phyloP scores from a whole-genome alignment of 768 basidiomycete species.

The Termitomyces sp. region DNA sequence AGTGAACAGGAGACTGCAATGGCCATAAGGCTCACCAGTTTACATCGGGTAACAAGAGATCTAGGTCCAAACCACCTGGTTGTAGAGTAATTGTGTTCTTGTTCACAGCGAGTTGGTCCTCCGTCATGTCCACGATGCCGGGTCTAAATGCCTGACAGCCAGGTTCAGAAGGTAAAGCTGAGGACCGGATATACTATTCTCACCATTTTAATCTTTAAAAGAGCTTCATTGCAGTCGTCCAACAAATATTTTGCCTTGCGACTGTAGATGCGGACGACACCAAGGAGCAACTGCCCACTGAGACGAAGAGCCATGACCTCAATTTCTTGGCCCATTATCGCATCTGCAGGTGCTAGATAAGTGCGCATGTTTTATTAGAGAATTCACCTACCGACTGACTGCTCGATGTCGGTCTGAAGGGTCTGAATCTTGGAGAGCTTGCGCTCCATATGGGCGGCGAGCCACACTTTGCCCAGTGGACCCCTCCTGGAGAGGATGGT shows the following conservation, averaged over 20 bases:
- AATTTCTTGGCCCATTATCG: conserved; percentile 91
- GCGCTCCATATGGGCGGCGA: conserved; percentile 97
- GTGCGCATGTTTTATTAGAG: neutral
- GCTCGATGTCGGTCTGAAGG: conserved; percentile 89
- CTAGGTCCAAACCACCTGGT: conserved; percentile 70
- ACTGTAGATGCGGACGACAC: conserved; percentile 96
- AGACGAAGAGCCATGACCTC: conserved; percentile 92
- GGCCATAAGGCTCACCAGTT: conserved; percentile 52
- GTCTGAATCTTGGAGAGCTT: conserved; percentile 97
- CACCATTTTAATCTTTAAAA: conserved; percentile 94
- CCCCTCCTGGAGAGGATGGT: conserved; percentile 91
- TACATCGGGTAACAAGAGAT: conserved; percentile 72
- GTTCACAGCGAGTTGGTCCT: conserved; percentile 85
- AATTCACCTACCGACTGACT: conserved; percentile 72
- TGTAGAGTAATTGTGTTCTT: conserved; percentile 87
- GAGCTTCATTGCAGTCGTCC: conserved; percentile 96
- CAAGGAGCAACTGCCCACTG: conserved; percentile 94
- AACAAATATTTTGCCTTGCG: conserved; percentile 96
- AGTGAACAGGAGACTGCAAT: neutral
- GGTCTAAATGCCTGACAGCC: conserved; percentile 80
- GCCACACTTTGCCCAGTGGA: conserved; percentile 95
- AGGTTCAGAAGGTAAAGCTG: neutral
- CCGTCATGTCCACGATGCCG: conserved; percentile 92
- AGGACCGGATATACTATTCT: neutral
- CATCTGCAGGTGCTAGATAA: conserved; percentile 38